Evolutionary conservation across 2,329 filamentous ascomycete species (phyloP), one percentile per base, ranked within the genome.

Genomic region (Helotiales sp.): DNA sequence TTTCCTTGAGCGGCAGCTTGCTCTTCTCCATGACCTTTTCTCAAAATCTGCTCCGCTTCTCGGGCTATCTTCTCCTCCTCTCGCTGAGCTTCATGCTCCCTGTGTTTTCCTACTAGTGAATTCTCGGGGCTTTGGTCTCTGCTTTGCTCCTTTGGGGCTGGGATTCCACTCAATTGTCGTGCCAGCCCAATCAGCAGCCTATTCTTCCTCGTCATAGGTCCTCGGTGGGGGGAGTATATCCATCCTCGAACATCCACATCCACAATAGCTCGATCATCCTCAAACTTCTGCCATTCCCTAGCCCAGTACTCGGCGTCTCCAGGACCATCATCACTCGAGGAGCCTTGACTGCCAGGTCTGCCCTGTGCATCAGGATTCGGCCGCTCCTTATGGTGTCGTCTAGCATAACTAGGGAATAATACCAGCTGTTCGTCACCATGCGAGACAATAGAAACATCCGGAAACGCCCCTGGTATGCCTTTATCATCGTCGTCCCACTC

Each of bases 221-320:
- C 92, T 64, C 81, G 82, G 68, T 93, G 90, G 17, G 93, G 93
- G 36, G 86, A 85, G 73, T 96, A 99, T 52, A 98, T 84, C 95
- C 96, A 99, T 13, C 95, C 95, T 65, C 93, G 83, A 24, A 99
- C 91, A 71, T 99, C 93, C 5, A 98, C 91, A 70, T 98, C 93
- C 1, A 97, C 90, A 3, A 97, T 79, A 0, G 93, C 91, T 71
- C 89, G 89, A 67, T 92, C 87, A 59, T 93, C 87, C 71, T 96
- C 89, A 53, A 88, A 83, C 60, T 83, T 83, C 57, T 93, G 85
- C 89, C 90, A 96, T 68, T 93, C 86, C 54, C 84, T 78, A 40
- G 82, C 83, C 87, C 89, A 93, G 71, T 89, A 93, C 36, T 91
- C 86, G 44, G 85, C 82, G 62, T 91, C 86, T 44, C 78, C 80